Evolutionary conservation across 345 rosid genomes (phyloP), one percentile per base, ranked within the genome.

Genomic region (Corchorus capsularis): DNA sequence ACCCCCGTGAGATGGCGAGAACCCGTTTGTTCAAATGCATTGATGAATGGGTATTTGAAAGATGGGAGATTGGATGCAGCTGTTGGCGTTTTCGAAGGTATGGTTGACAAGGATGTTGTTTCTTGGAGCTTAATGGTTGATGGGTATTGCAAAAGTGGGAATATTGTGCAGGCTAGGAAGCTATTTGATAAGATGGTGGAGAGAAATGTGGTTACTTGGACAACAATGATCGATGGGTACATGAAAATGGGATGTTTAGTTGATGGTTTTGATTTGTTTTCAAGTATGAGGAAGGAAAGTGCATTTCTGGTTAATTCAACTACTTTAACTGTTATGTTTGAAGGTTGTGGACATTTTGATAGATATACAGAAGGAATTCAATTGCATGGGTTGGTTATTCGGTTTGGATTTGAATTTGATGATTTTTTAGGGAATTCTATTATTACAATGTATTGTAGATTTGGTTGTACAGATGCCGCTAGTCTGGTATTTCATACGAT

Each of bases 171-270:
- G 57, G 98, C 94, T 64, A 85, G 87, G 76, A 75, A 73, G 17
- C 19, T 91, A 41, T 90, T 93, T 73, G 87, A 89, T 71, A 17
- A 32, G 57, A 91, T 90, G 91, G 71, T 75, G 3, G 87, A 86
- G 83, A 91, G 72, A 77, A 93, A 91, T 85, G 94, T 91, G 70
- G 86, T 93, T 75, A 80, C 94, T 79, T 93, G 96, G 97, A 90
- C 93, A 10, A 78, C 94, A 34, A 87, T 92, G 92, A 86, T 92
- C 63, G 83, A 89, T 84, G 98, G 97, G 22, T 91, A 89, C 77
- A 78, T 93, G 80, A 89, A 89, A 74, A 85, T 72, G 17, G 93
- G 89, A 5, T 80, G 53, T 82, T 87, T 92, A 8, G 79, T 75
- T 27, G 84, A 86, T 57, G 98, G 97, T 72, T 88, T 90, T 81